These are phyloP conservation scores for Microdochium paspali DNA, from an alignment of 2,329 filamentous ascomycete species.

Conservation along the genomic window DNA sequence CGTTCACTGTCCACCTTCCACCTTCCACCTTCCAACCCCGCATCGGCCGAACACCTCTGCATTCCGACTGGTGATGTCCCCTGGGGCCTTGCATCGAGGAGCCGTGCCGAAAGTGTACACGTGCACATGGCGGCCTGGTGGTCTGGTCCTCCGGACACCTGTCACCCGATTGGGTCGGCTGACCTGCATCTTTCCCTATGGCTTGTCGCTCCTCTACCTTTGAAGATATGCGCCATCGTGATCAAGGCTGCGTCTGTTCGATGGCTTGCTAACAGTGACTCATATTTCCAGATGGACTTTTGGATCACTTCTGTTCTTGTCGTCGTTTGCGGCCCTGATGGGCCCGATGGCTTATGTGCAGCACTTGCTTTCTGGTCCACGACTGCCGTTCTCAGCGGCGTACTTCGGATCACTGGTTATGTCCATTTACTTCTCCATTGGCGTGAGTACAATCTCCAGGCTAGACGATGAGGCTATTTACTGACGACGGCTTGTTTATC, in stretches of 20 bases:
- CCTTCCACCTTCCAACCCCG: conserved; percentile 4
- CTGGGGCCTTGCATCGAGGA: neutral
- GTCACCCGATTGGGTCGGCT: neutral
- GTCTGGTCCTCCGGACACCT: neutral
- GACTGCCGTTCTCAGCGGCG: conserved; percentile 84
- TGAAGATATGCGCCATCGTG: no score
- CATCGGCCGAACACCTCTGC: conserved; percentile 4
- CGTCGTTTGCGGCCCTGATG: conserved; percentile 91
- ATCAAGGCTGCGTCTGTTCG: no score
- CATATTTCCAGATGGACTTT: conserved; percentile 72
- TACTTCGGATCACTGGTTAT: conserved; percentile 91
- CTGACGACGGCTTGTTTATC: conserved; percentile 11
- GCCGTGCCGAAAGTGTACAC: neutral
- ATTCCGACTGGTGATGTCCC: conserved; percentile 6
- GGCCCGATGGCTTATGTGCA: conserved; percentile 74
- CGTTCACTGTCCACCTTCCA: no score
- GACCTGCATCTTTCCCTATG: neutral
- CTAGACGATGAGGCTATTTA: neutral
- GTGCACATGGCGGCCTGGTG: neutral
- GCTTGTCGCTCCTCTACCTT: neutral
- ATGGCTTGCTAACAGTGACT: conserved; percentile 1
- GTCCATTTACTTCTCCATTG: conserved; percentile 86
- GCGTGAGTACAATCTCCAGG: conserved; percentile 53
- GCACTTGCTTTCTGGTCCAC: conserved; percentile 75
- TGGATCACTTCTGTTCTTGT: conserved; percentile 81